Evolutionary conservation across 1,284 basidiomycete genomes (phyloP), one percentile per base, ranked within the genome.

Genomic region (Takashimella tepidaria): DNA sequence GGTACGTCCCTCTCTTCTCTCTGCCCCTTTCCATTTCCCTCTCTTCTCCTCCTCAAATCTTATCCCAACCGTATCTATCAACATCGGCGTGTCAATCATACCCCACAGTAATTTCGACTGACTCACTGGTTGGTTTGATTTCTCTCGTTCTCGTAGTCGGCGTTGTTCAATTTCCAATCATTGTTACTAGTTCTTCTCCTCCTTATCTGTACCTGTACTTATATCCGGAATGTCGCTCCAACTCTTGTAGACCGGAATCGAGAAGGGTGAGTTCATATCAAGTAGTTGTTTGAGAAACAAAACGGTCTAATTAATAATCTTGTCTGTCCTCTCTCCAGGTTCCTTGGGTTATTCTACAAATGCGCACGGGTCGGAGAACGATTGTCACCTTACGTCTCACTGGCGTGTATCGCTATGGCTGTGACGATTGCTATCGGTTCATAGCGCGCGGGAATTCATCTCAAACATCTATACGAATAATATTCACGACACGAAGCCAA

Each of bases 81-180:
- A n/a, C n/a, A n/a, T n/a, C n/a, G n/a, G n/a, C n/a, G n/a, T n/a
- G n/a, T n/a, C n/a, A n/a, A n/a, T n/a, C n/a, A n/a, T n/a, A n/a
- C n/a, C n/a, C n/a, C n/a, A n/a, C n/a, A n/a, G n/a, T n/a, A n/a
- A n/a, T n/a, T 6, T 46, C 10, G 21, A 27, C 55, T 57, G 50
- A 59, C 25, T 3, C 26, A 3, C 42, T 45, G n/a, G 43, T 13
- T 48, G 16, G 5, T 6, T n/a, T n/a, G n/a, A n/a, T n/a, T n/a
- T n/a, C n/a, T n/a, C n/a, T n/a, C n/a, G n/a, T n/a, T n/a, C 22
- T 24, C n/a, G 4, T 66, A 97, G 93, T 95, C 93, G 45, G 95
- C 96, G 5, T 81, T 98, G 37, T 97, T 98, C 84, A 95, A 97
- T 79, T 98, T 98, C 71, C 88, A 95, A 76, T 93, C 92, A 1